Conservation (phyloP, 305 asterid genomes). For the Solanum hybrid region DNA sequence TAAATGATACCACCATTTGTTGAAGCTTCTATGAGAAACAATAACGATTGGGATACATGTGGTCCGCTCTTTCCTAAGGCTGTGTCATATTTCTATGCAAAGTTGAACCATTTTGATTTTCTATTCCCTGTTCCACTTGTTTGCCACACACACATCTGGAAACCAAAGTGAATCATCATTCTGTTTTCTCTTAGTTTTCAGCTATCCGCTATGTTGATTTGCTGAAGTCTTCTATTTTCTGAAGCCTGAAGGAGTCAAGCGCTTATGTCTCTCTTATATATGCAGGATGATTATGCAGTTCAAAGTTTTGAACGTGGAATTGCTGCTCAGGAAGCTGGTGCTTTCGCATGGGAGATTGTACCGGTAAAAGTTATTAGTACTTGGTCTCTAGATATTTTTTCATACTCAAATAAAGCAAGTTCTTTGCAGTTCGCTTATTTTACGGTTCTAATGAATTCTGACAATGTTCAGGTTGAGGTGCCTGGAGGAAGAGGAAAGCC, state of each 20-base stretch:
- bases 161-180: background rate
- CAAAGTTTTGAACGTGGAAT: slow-evolving; percentile 95
- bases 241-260: background rate
- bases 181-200: background rate
- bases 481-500: slow-evolving; percentile 93
- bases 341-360: slow-evolving; percentile 88
- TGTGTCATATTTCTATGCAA: background rate
- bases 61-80: background rate
- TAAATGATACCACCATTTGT: background rate
- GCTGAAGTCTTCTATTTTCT: background rate
- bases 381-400: slow-evolving; percentile 4
- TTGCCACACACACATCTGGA: background rate
- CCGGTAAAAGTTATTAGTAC: slow-evolving; percentile 46
- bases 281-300: slow-evolving; percentile 79
- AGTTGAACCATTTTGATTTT: background rate
- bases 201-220: background rate
- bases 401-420: background rate
- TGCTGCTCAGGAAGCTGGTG: slow-evolving; percentile 81
- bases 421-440: background rate
- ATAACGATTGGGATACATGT: background rate
- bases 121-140: background rate
- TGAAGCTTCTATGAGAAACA: background rate
- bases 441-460: slow-evolving; percentile 8
- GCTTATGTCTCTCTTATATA: slow-evolving; percentile 8
- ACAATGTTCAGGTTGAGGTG: slow-evolving; percentile 68